Evolutionary conservation across 1,284 basidiomycete genomes (phyloP), one percentile per base, ranked within the genome.

Genomic region (Athelia psychrophila): DNA sequence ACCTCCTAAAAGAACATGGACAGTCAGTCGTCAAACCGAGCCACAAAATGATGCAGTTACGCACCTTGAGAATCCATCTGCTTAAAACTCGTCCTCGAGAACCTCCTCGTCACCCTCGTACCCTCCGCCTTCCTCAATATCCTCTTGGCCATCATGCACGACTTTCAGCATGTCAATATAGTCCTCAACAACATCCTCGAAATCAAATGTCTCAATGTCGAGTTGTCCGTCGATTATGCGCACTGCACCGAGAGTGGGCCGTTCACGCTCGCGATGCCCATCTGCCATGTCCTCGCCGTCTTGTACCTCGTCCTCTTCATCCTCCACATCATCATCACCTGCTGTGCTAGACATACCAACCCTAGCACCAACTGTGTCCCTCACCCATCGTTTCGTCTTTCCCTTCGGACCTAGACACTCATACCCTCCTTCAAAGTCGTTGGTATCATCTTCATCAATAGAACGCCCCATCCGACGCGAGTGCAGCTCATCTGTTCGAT

Each of bases 401-500:
- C 38, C 49, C 8, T 48, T 47, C n/a, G 45, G 48, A 3, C 48
- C 32, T 2, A 59, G 47, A 15, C 51, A 51, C 6, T 53, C 30
- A 8, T 47, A 46, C n/a, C 59, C 59, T 12, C 47, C 48, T 16
- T 10, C n/a, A 23, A 60, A 54, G 44, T 56, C 51, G 46, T 59
- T 54, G 13, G 27, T 30, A n/a, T 51, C 50, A 13, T 24, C 38
- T 18, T 48, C 44, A 30, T 40, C 50, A 30, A 52, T 54, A 3
- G n/a, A 48, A 13, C 55, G 45, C 1, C 62, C 60, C 2, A 50
- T 24, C 10, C 55, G 36, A n/a, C 55, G 53, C 3, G 9, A 47
- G 50, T 62, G 52, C 2, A 63, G 51, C 32, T 64, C 51, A 4
- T 42, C 16, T 6, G 47, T 33, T 12, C 48, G 23, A 53, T 64